These are phyloP conservation scores for Rhynchospora pubera DNA, from an alignment of 176 grass and related monocot genomes.

Conservation along the genomic window DNA sequence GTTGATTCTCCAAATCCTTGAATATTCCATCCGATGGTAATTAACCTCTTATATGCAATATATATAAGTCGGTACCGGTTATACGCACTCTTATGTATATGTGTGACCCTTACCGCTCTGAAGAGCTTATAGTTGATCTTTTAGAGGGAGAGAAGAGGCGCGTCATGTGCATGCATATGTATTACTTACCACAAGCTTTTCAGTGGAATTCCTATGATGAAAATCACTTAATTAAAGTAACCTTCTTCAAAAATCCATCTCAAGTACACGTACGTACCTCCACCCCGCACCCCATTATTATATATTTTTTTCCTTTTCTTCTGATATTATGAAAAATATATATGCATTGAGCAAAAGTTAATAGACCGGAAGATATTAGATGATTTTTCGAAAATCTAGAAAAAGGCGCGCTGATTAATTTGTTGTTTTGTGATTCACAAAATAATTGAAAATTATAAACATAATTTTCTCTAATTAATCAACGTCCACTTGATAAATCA, in stretches of 20 bases:
- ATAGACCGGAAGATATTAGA: too few relatives aligned
- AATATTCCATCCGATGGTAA: background rate
- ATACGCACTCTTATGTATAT: background rate
- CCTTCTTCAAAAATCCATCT: background rate
- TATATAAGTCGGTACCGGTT: background rate
- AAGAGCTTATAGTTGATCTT: conserved; percentile 12
- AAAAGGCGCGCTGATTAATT: too few relatives aligned
- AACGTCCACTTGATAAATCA: too few relatives aligned
- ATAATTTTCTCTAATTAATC: too few relatives aligned
- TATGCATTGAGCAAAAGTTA: background rate
- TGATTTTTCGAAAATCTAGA: too few relatives aligned
- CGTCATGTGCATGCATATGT: background rate
- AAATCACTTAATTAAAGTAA: background rate
- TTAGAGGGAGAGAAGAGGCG: background rate
- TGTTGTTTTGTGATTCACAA: too few relatives aligned
- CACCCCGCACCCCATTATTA: background rate
- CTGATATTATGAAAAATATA: background rate
- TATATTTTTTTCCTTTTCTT: too few relatives aligned
- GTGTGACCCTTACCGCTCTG: background rate
- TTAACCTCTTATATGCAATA: background rate
- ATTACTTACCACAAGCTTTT: background rate
- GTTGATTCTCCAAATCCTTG: background rate
- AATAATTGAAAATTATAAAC: too few relatives aligned
- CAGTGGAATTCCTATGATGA: conserved; percentile 21
- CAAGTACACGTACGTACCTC: background rate